Evolutionary conservation across 2,329 filamentous ascomycete genomes (phyloP), one percentile per base, ranked within the genome.

Genomic region (Xylariaceae sp.): DNA sequence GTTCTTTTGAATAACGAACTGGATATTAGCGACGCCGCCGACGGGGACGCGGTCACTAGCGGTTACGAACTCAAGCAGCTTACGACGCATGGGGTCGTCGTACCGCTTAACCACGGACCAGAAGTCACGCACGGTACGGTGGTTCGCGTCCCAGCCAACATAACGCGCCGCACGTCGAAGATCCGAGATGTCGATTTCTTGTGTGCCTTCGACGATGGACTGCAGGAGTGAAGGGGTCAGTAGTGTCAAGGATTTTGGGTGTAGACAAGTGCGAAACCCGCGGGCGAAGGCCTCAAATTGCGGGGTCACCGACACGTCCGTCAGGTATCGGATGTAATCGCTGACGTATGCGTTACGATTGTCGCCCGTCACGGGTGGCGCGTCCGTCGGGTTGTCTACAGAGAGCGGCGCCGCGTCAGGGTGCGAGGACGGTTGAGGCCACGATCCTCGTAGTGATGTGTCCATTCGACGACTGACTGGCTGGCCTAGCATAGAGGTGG

Each of bases 61-160:
- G 12, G 95, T 99, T 26, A 99, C 93, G 69, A 99, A 99, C 72
- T 97, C 92, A 28, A 99, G 80, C 29, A 99, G 77, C 67, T 85
- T 86, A 49, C 87, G 84, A 74, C 89, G 89, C 79, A 93, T 89
- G 40, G 83, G 79, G 14, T 88, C 81, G 57, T 86, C 81, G 69
- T 85, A 95, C 31, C 72, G 74, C 62, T 83, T 83, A 1, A 96
- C 89, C 6, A 97, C 82, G 11, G 81, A 81, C 95, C 95, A 99
- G 72, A 99, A 98, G 65, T 90, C 85, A 21, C 79, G 78, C 37
- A 99, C 86, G 1, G 88, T 85, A 12, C 79, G 84, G 63, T 95
- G 88, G 0, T 78, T 79, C 0, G 86, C 78, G 41, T 88, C 84
- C 80, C 91, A 98, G 12, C 90, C 91, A 41, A 95, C 90, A 73